Evolutionary conservation across 306 rosid genomes (phyloP), one percentile per base, ranked within the genome.

Genomic region (Citrullus amarus): DNA sequence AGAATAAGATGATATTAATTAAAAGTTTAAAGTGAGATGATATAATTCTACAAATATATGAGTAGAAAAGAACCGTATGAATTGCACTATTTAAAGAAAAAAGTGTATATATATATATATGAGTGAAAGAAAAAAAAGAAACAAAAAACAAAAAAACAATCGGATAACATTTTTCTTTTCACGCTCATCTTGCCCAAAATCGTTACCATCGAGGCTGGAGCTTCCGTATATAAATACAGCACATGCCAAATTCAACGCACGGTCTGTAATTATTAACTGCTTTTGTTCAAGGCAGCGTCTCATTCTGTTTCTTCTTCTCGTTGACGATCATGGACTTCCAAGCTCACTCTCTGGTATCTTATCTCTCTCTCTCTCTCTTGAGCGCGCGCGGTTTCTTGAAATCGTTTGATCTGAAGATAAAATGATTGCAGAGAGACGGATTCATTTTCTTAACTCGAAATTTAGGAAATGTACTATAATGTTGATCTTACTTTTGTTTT

Each of bases 301-400:
- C 16, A 1, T 41, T 22, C 62, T 1, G 28, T 53, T 53, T 53
- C 78, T 53, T 34, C 78, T 73, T 28, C 22, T 28, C 48, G 32
- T 30, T 17, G 78, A 74, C 18, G 63, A 20, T 56, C 63, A 74
- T 74, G 78, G 62, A 74, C 30, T 53, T 34, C 63, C n/a, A 74
- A 74, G 16, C 78, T 74, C 78, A 53, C 17, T 34, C 59, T 51
- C 62, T 25, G 59, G 77, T 72, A 50, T 2, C 9, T 16, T 72
- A 46, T 73, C 78, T 72, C 28, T 72, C 61, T 73, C 78, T 72
- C 28, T 30, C 78, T 16, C 28, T 53, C 46, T 32, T 3, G 16
- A 70, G 76, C 16, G 43, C 2, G 77, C 32, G 18, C 12, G 7
- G 62, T 74, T 34, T 74, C 63, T 74, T 54, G 50, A 32, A 32